These are phyloP conservation scores for Chaetomiaceae sp. DNA, from an alignment of 2,329 filamentous ascomycete species.

Conservation along the genomic window DNA sequence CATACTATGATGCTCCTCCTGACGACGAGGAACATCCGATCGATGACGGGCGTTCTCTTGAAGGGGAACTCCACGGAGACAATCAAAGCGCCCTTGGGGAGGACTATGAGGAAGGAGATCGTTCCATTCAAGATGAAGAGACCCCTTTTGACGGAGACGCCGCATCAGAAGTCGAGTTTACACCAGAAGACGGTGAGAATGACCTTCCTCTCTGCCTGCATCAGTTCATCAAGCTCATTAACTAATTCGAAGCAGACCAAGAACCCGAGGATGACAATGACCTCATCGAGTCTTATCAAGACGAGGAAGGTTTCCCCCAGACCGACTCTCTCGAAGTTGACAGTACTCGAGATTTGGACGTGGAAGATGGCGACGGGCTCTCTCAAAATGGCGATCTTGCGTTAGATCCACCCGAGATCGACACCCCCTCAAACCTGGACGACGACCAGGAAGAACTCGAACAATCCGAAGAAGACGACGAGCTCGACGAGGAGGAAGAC, in stretches of 20 bases:
- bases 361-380: too few species aligned
- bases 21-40: background rate
- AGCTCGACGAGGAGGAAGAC: background rate
- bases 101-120: background rate
- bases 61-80: background rate
- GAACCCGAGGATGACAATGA: background rate
- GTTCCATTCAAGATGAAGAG: background rate
- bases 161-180: background rate
- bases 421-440: too few species aligned
- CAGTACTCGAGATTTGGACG: too few species aligned
- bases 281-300: too few species aligned
- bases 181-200: background rate
- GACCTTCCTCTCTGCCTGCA: rapidly evolving
- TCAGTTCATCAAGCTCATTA: background rate
- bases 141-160: background rate
- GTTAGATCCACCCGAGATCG: too few species aligned
- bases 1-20: conserved; percentile 12
- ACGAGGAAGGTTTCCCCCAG: too few species aligned
- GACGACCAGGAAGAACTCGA: conserved; percentile 1
- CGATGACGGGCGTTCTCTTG: background rate
- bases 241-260: conserved; percentile 2
- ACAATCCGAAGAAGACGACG: conserved; percentile 9
- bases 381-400: too few species aligned
- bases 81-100: background rate
- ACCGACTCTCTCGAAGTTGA: too few species aligned